A percentile compares a stretch with the other conserved stretches of the same genome.
Conservation (phyloP, 441 rosid species). For the Omphalea diandra region DNA sequence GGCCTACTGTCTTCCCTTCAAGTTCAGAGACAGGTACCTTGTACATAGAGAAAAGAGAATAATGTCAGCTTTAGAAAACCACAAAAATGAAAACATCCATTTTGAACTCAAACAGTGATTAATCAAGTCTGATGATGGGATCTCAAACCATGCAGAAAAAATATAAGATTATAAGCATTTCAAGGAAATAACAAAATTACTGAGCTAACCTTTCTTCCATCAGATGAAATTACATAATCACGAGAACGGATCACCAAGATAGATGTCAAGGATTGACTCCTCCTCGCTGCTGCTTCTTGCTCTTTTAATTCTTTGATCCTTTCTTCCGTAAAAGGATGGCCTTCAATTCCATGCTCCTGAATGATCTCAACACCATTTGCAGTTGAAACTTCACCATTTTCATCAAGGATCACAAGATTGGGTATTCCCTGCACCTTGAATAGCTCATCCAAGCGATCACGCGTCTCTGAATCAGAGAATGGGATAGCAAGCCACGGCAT, state of each 20-base stretch:
- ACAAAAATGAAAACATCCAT: too few species aligned
- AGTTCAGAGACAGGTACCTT: slow-evolving; percentile 62
- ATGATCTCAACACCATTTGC: slow-evolving; percentile 49
- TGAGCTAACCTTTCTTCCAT: slow-evolving; percentile 50
- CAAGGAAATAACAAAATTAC: not conserved
- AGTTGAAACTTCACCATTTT: slow-evolving; percentile 42
- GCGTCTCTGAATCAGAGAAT: slow-evolving; percentile 50
- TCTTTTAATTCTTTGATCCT: slow-evolving; percentile 55
- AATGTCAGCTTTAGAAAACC: slow-evolving; percentile 18
- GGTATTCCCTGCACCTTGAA: slow-evolving; percentile 70
- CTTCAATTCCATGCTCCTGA: slow-evolving; percentile 55
- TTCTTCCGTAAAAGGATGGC: slow-evolving; percentile 58
- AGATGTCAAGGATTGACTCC: slow-evolving; percentile 51
- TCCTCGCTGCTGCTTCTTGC: slow-evolving; percentile 51
- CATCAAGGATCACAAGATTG: slow-evolving; percentile 57
- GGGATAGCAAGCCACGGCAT: slow-evolving; percentile 91
- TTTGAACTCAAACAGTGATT: too few species aligned
- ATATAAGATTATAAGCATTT: not conserved
- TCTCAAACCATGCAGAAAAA: not conserved
- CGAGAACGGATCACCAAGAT: slow-evolving; percentile 49
- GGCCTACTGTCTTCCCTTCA: slow-evolving; percentile 64
- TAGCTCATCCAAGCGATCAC: slow-evolving; percentile 38
- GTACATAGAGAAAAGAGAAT: slow-evolving; percentile 10
- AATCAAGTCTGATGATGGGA: too few species aligned
- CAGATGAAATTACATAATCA: slow-evolving; percentile 51